These are phyloP conservation scores for Chaetomiaceae sp. DNA, from an alignment of 2,329 filamentous ascomycete species.

Conservation along the genomic window DNA sequence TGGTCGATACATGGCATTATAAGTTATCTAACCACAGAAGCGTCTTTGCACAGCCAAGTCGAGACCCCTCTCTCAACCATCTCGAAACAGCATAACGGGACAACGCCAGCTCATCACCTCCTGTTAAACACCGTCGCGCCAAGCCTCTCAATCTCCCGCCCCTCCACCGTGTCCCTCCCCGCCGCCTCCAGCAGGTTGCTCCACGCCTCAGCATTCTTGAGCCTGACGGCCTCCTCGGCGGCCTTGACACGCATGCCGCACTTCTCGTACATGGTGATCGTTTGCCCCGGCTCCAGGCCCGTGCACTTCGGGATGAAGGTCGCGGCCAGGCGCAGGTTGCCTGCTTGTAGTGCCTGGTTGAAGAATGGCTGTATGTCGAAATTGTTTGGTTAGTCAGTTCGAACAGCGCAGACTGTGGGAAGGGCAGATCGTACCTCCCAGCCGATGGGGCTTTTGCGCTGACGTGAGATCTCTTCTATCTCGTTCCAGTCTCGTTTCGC, in stretches of 20 bases:
- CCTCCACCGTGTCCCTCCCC: constrained; percentile 58
- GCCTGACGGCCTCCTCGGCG: constrained; percentile 81
- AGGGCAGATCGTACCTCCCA: constrained; percentile 68
- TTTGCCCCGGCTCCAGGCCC: constrained; percentile 58
- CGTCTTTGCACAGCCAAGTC: too few species aligned
- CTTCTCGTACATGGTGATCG: constrained; percentile 91
- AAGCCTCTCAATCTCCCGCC: constrained; percentile 75
- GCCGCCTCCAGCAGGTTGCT: constrained; percentile 68
- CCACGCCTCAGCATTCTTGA: constrained; percentile 71
- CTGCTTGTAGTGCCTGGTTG: constrained; percentile 79
- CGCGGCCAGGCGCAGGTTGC: constrained; percentile 79
- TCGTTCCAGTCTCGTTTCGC: constrained; percentile 88
- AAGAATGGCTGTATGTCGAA: constrained; percentile 66
- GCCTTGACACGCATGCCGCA: constrained; percentile 86
- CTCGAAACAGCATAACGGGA: too few species aligned
- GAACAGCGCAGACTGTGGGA: background rate
- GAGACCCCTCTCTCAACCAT: too few species aligned
- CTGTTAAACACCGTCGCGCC: constrained; percentile 55
- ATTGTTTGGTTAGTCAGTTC: background rate
- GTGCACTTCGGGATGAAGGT: constrained; percentile 85
- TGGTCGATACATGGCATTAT: too few species aligned
- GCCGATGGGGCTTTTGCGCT: constrained; percentile 83
- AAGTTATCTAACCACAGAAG: too few species aligned
- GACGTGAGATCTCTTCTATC: constrained; percentile 75
- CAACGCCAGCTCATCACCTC: constrained; percentile 30